A percentile compares a stretch with the other conserved stretches of the same genome.
phyloP scores from a whole-genome alignment of 805 yeast genomes.

The Wickerhamomyces kurtzmanii region DNA sequence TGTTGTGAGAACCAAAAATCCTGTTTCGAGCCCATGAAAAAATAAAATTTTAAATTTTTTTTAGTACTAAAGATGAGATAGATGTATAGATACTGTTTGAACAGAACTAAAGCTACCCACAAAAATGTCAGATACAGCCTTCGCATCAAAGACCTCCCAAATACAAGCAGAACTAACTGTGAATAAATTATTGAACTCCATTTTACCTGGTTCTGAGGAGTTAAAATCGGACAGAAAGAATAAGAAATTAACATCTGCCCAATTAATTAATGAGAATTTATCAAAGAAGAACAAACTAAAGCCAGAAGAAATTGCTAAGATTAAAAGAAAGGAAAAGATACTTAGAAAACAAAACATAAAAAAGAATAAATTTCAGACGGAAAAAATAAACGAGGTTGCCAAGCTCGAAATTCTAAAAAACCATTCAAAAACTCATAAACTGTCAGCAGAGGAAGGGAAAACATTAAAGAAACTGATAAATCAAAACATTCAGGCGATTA shows the following conservation, averaged over 20 bases:
- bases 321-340: conserved; percentile 23
- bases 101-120: too few species aligned
- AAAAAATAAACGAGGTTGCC: conserved; percentile 19
- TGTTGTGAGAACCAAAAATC: too few species aligned
- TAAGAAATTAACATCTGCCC: conserved; percentile 22
- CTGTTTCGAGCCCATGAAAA: too few species aligned
- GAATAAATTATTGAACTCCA: conserved; percentile 25
- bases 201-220: conserved; percentile 25
- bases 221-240: conserved; percentile 3
- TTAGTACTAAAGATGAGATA: too few species aligned
- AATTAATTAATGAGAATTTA: conserved; percentile 24
- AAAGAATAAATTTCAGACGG: conserved; percentile 9
- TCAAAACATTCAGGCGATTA: conserved; percentile 25
- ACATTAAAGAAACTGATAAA: conserved; percentile 23
- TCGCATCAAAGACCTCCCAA: conserved; percentile 19
- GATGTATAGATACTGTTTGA: too few species aligned
- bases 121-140: conserved; percentile 5
- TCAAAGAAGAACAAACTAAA: conserved; percentile 22
- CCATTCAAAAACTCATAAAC: conserved; percentile 19
- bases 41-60: too few species aligned
- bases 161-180: conserved; percentile 28
- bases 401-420: conserved; percentile 21
- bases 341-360: conserved; percentile 18
- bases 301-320: conserved; percentile 21
- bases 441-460: conserved; percentile 23